Percentiles rank a stretch among this genome's conserved stretches.
phyloP scores from a whole-genome alignment of 148 eudicot genomes.

The Talinum fruticosum region DNA sequence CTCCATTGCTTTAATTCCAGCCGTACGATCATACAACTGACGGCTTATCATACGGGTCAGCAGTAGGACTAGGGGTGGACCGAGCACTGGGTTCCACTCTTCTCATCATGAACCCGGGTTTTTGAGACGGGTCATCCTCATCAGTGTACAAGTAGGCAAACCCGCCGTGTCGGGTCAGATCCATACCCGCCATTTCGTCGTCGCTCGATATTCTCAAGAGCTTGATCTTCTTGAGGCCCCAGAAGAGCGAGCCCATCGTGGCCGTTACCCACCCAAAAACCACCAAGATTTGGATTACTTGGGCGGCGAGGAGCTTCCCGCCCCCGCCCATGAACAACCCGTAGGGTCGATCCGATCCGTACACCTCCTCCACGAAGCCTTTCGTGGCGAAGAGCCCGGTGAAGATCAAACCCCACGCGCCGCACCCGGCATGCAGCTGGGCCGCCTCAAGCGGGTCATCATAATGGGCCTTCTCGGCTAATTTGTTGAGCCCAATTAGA shows the following conservation, averaged over 20 bases:
- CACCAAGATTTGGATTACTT: slow-evolving; percentile 32
- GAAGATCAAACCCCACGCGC: slow-evolving; percentile 41
- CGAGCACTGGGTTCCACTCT: slow-evolving; percentile 26
- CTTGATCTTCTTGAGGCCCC: slow-evolving; percentile 25
- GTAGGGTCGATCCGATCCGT: slow-evolving; percentile 31
- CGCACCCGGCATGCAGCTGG: slow-evolving; percentile 45
- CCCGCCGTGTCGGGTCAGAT: slow-evolving; percentile 41
- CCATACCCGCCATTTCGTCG: slow-evolving; percentile 45
- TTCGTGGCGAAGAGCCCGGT: slow-evolving; percentile 38
- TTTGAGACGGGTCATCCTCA: slow-evolving; percentile 24
- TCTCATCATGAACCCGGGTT: slow-evolving; percentile 6
- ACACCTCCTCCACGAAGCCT: slow-evolving; percentile 29
- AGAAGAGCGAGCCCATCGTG: slow-evolving; percentile 41
- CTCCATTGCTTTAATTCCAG: background rate
- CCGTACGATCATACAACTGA: background rate
- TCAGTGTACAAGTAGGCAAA: slow-evolving; percentile 36
- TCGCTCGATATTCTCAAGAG: slow-evolving; percentile 33
- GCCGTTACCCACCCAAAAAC: slow-evolving; percentile 40
- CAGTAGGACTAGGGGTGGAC: slow-evolving; percentile 19
- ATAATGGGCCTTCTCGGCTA: slow-evolving; percentile 34
- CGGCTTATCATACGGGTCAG: background rate
- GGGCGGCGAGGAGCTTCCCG: slow-evolving; percentile 37
- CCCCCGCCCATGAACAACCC: slow-evolving; percentile 52
- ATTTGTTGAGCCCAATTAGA: slow-evolving; percentile 35
- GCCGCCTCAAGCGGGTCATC: slow-evolving; percentile 52